Conservation (phyloP, 2,329 filamentous ascomycete genomes). For the Aulographum hederae region DNA sequence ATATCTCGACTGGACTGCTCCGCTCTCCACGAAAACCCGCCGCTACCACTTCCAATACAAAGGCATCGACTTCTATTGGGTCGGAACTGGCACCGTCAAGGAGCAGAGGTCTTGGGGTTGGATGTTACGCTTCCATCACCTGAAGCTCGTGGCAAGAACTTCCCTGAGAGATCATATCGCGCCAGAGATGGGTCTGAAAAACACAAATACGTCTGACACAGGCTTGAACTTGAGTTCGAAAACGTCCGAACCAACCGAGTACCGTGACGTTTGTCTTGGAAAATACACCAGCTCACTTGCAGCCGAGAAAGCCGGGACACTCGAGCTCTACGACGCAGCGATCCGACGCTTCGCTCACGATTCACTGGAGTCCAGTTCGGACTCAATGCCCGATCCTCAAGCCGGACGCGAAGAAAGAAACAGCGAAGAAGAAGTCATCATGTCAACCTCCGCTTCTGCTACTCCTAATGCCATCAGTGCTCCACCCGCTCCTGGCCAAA, state of each 20-base stretch:
- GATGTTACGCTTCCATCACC: slow-evolving; percentile 11
- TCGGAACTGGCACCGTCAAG: slow-evolving; percentile 13
- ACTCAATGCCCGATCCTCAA: no score
- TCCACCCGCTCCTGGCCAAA: no score
- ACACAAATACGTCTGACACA: background rate
- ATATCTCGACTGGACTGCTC: slow-evolving; percentile 10
- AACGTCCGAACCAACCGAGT: background rate
- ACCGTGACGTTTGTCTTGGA: slow-evolving; percentile 11
- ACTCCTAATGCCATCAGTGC: no score
- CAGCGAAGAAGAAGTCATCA: slow-evolving; percentile 1
- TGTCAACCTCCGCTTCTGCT: slow-evolving; percentile 5
- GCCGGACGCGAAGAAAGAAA: slow-evolving; percentile 1
- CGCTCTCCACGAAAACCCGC: slow-evolving; percentile 12
- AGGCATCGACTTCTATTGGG: slow-evolving; percentile 16
- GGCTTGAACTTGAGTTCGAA: background rate
- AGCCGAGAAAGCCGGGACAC: slow-evolving; percentile 10
- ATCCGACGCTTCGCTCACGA: slow-evolving; percentile 9
- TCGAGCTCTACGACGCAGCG: slow-evolving; percentile 12
- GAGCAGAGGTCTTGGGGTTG: slow-evolving; percentile 10
- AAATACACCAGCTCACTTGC: slow-evolving; percentile 13
- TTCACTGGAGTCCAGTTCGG: slow-evolving; percentile 2
- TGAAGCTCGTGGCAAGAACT: slow-evolving; percentile 14
- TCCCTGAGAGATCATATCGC: no score
- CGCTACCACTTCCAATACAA: slow-evolving; percentile 12
- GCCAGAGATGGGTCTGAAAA: background rate